Evolutionary conservation across 352 stramenopile species (phyloP).

Genomic region (Globisporangium echinulatum): DNA sequence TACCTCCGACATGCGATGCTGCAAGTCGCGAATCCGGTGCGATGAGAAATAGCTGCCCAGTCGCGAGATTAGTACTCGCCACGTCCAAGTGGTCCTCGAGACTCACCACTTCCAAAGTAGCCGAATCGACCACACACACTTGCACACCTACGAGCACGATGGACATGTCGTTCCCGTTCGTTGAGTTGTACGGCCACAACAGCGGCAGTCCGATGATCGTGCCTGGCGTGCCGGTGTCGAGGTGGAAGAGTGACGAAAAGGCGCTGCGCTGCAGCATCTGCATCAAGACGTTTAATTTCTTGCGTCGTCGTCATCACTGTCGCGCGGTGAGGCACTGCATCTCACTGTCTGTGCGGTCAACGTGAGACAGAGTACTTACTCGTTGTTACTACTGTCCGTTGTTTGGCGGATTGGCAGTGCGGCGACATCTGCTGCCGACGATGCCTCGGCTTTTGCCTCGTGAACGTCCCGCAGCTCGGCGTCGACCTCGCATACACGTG

Average conservation of each 20-base stretch:
- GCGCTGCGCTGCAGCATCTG: constrained; percentile 50
- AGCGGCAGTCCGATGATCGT: constrained; percentile 31
- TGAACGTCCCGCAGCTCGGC: constrained; percentile 52
- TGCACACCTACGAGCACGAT: constrained; percentile 14
- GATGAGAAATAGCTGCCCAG: no score
- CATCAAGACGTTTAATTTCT: constrained; percentile 55
- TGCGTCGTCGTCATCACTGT: constrained; percentile 66
- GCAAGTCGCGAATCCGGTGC: neutral
- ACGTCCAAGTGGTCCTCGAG: no score
- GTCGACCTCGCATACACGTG: constrained; percentile 68
- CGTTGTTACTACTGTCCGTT: neutral
- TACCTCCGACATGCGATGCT: no score
- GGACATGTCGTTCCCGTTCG: constrained; percentile 40
- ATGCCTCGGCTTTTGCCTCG: constrained; percentile 62
- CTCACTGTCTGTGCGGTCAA: neutral
- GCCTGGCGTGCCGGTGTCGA: constrained; percentile 34
- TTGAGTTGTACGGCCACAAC: constrained; percentile 30
- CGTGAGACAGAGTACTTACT: neutral
- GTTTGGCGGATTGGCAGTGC: constrained; percentile 33
- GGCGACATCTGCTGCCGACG: constrained; percentile 64
- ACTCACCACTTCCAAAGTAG: constrained; percentile 1
- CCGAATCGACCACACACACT: neutral
- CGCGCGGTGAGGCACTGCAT: constrained; percentile 32
- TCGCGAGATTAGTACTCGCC: no score
- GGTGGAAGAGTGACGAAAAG: constrained; percentile 48